Evolutionary conservation across 106 monocot genomes (phyloP).

Genomic region (Allium cepa): DNA sequence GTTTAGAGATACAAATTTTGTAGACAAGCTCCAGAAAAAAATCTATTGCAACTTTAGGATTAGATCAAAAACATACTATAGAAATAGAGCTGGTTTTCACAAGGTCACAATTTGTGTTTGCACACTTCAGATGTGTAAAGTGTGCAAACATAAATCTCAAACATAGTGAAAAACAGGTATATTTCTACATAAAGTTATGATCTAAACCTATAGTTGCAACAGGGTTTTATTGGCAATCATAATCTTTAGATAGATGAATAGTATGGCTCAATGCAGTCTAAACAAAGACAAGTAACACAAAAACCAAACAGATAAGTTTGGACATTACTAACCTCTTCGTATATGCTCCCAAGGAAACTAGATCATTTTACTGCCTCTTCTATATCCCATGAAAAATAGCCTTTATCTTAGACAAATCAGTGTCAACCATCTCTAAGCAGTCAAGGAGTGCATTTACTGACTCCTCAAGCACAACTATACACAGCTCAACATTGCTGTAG

Average conservation of each 20-base stretch:
- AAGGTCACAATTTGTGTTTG: too few species aligned
- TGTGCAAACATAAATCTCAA: too few species aligned
- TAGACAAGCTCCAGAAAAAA: neutral
- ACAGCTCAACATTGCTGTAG: conserved; percentile 42
- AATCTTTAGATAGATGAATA: neutral
- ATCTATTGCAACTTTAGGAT: neutral
- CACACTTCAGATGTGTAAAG: too few species aligned
- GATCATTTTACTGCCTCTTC: conserved; percentile 69
- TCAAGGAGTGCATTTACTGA: conserved; percentile 58
- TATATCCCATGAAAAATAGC: conserved; percentile 45
- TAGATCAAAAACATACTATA: neutral
- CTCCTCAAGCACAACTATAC: conserved; percentile 57
- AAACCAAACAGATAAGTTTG: too few species aligned
- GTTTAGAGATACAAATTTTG: neutral
- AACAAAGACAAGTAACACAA: neutral
- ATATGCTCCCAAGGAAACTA: conserved; percentile 81
- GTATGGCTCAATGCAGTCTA: neutral
- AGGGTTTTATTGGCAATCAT: neutral
- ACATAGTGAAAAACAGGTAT: too few species aligned
- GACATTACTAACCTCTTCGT: conserved; percentile 76
- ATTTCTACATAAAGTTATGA: too few species aligned
- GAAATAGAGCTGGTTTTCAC: too few species aligned
- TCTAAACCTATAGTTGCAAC: too few species aligned
- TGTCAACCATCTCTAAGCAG: conserved; percentile 55
- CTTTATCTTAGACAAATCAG: conserved; percentile 25